Evolutionary conservation across 208 protist species (phyloP).

Genomic region (Entamoeba moshkovskii): DNA sequence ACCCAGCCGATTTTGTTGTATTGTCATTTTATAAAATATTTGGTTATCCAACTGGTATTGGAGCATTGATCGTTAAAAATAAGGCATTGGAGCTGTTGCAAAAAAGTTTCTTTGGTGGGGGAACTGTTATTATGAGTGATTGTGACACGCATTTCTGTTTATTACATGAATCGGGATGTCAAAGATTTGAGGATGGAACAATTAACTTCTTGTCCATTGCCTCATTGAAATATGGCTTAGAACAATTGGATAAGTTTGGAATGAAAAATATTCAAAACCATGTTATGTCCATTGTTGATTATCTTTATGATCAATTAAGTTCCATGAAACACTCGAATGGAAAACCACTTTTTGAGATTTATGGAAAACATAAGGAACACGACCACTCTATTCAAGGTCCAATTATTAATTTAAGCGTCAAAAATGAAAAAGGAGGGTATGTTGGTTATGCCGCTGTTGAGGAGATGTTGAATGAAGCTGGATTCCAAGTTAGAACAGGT

Average conservation of each 20-base stretch:
- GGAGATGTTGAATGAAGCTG: background rate
- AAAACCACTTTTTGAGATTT: slow-evolving; percentile 16
- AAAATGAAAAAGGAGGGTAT: slow-evolving; percentile 13
- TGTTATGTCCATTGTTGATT: background rate
- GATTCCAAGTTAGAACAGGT: slow-evolving; percentile 20
- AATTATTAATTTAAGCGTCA: slow-evolving; percentile 28
- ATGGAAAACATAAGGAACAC: slow-evolving; percentile 20
- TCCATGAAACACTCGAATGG: slow-evolving; percentile 20
- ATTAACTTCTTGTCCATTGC: slow-evolving; percentile 16
- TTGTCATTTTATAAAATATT: slow-evolving; percentile 42
- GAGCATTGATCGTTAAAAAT: slow-evolving; percentile 30
- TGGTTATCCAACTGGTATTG: slow-evolving; percentile 32
- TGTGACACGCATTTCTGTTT: slow-evolving; percentile 27
- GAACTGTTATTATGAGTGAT: slow-evolving; percentile 19
- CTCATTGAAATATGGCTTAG: slow-evolving; percentile 15
- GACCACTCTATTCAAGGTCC: slow-evolving; percentile 18
- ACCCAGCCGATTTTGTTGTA: slow-evolving; percentile 21
- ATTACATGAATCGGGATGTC: background rate
- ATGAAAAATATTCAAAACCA: slow-evolving; percentile 25
- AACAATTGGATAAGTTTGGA: slow-evolving; percentile 9
- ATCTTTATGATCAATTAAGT: background rate
- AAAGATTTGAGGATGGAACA: slow-evolving; percentile 32
- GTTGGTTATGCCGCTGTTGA: slow-evolving; percentile 15
- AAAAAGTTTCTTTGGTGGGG: slow-evolving; percentile 29
- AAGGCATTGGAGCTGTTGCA: background rate